These are phyloP conservation scores for Lophium mytilinum DNA, from an alignment of 495 filamentous ascomycete species.

Conservation along the genomic window DNA sequence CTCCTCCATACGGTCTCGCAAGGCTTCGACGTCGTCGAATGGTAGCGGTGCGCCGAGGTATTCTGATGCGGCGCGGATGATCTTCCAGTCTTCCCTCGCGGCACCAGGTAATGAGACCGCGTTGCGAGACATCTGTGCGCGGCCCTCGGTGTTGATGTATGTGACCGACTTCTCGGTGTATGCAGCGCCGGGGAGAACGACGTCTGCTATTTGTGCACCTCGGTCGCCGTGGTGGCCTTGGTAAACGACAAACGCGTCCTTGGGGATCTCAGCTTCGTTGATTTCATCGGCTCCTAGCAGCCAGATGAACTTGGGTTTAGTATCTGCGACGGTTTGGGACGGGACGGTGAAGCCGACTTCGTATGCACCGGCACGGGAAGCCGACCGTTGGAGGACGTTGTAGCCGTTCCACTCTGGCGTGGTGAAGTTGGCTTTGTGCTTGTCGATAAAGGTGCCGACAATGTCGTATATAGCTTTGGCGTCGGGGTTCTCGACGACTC, in stretches of 20 bases:
- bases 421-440: slow-evolving; percentile 78
- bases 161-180: slow-evolving; percentile 98
- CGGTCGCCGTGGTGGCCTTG: slow-evolving; percentile 96
- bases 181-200: slow-evolving; percentile 86
- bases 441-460: slow-evolving; percentile 82
- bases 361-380: slow-evolving; percentile 85
- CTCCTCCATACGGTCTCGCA: slow-evolving; percentile 90
- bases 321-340: slow-evolving; percentile 65
- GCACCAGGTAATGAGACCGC: slow-evolving; percentile 81
- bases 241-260: slow-evolving; percentile 92
- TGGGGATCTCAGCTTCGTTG: slow-evolving; percentile 68
- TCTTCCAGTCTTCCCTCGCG: slow-evolving; percentile 96
- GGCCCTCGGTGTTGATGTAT: slow-evolving; percentile 94
- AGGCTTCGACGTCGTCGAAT: slow-evolving; percentile 81
- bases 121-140: slow-evolving; percentile 83
- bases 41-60: slow-evolving; percentile 81
- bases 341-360: slow-evolving; percentile 89
- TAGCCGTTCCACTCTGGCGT: slow-evolving; percentile 94
- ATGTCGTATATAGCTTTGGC: slow-evolving; percentile 87
- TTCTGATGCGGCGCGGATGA: slow-evolving; percentile 82
- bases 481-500: slow-evolving; percentile 79
- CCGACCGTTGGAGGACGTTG: slow-evolving; percentile 88
- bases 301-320: slow-evolving; percentile 90
- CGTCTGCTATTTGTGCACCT: slow-evolving; percentile 85
- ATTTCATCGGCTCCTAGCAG: slow-evolving; percentile 95